A percentile compares a stretch with the other conserved stretches of the same genome.
These are phyloP conservation scores for Tolypocladium capitatum DNA, from an alignment of 2,329 filamentous ascomycete genomes.

Conservation along the genomic window DNA sequence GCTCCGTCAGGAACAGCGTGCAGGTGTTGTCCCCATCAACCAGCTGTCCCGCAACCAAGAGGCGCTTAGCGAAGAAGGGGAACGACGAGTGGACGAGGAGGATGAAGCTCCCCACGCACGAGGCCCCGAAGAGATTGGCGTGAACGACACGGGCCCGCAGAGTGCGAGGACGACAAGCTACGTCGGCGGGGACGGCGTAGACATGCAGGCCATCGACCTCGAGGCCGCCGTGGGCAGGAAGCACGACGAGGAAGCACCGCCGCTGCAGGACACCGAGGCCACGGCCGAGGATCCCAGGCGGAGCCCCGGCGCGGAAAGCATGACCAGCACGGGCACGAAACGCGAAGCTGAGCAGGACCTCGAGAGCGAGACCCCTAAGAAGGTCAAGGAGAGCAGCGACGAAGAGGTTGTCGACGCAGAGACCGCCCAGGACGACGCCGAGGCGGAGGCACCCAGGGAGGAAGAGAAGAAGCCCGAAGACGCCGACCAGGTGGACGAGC, in stretches of 20 bases:
- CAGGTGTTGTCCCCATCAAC: constrained; percentile 60
- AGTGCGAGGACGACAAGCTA: constrained; percentile 25
- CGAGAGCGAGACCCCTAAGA: constrained; percentile 30
- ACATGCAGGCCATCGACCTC: constrained; percentile 43
- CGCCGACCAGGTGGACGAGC: neutral
- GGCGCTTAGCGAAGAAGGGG: constrained; percentile 6
- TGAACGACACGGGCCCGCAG: constrained; percentile 76
- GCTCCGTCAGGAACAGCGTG: constrained; percentile 73
- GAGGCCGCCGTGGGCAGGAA: constrained; percentile 48
- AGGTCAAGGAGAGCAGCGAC: constrained; percentile 31
- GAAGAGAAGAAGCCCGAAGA: neutral
- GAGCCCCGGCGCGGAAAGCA: constrained; percentile 13
- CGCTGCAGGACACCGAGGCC: constrained; percentile 8
- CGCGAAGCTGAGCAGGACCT: constrained; percentile 39
- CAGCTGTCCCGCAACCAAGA: constrained; percentile 37
- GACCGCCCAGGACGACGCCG: neutral
- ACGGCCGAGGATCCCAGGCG: constrained; percentile 12
- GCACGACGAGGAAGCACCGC: constrained; percentile 12
- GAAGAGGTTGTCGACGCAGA: neutral
- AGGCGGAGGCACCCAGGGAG: neutral
- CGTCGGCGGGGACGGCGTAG: constrained; percentile 26
- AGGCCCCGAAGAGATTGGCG: constrained; percentile 73
- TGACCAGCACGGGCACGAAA: constrained; percentile 30
- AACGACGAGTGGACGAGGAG: constrained; percentile 28
- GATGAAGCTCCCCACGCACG: constrained; percentile 63